Percentiles rank a stretch among this genome's conserved stretches.
These are phyloP conservation scores for Lepidium africanum DNA, from an alignment of 345 rosid genomes.

Conservation along the genomic window DNA sequence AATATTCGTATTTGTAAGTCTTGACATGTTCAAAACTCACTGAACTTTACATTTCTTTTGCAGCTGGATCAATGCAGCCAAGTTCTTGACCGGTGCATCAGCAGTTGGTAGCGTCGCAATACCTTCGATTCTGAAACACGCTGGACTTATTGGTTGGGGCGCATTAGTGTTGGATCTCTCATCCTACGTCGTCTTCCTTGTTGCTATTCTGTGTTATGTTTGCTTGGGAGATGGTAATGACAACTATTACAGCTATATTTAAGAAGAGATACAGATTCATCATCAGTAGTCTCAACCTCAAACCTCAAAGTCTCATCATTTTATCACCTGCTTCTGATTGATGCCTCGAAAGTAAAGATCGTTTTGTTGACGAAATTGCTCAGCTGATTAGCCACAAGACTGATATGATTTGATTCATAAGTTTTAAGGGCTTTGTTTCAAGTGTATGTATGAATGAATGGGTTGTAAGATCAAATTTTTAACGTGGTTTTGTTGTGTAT, in stretches of 20 bases:
- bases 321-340: background rate
- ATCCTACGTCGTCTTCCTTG: conserved; percentile 57
- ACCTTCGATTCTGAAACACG: conserved; percentile 84
- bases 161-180: conserved; percentile 82
- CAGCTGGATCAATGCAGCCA: conserved; percentile 91
- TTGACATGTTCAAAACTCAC: background rate
- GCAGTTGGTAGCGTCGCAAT: conserved; percentile 89
- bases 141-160: conserved; percentile 93
- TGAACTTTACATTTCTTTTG: background rate
- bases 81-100: conserved; percentile 92
- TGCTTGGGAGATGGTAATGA: conserved; percentile 36
- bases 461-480: background rate
- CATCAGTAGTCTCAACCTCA: conserved; percentile 2
- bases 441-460: conserved; percentile 10
- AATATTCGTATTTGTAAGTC: background rate
- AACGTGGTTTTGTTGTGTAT: conserved; percentile 1
- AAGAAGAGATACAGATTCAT: background rate
- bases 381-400: background rate
- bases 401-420: background rate
- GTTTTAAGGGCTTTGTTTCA: background rate
- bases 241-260: conserved; percentile 46
- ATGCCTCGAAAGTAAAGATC: background rate
- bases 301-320: conserved; percentile 9
- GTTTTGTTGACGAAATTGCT: background rate
- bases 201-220: conserved; percentile 67